phyloP scores from a whole-genome alignment of 2,329 filamentous ascomycete species.

The Trichoderma sp. region DNA sequence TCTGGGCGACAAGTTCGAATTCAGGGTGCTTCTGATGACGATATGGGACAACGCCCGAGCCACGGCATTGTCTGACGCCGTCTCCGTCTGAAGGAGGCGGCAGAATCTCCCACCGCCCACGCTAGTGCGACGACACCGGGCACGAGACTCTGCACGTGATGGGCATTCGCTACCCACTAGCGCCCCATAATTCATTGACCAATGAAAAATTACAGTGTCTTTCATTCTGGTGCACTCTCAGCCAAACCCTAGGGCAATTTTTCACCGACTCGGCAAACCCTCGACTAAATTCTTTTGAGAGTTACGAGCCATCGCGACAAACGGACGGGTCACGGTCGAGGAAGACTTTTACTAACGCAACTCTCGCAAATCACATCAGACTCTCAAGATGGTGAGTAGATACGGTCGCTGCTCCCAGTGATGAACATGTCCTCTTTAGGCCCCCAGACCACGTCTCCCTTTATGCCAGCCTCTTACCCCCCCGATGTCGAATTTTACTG shows the following conservation, averaged over 20 bases:
- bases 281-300: conserved; percentile 34
- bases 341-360: conserved; percentile 36
- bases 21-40: conserved; percentile 13
- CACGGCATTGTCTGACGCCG: conserved; percentile 4
- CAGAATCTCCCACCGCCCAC: conserved; percentile 31
- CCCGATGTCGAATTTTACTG: conserved; percentile 21
- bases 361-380: conserved; percentile 42
- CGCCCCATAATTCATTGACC: conserved; percentile 21
- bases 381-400: conserved; percentile 50
- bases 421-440: conserved; percentile 20
- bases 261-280: conserved; percentile 38
- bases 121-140: not conserved
- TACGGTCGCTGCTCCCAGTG: conserved; percentile 20
- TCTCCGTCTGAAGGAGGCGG: conserved; percentile 17
- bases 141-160: conserved; percentile 29
- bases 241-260: conserved; percentile 41
- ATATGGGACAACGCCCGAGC: conserved; percentile 7
- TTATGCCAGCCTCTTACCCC: conserved; percentile 8
- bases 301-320: conserved; percentile 35
- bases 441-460: conserved; percentile 14
- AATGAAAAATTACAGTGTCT: conserved; percentile 35
- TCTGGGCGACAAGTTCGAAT: not conserved
- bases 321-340: conserved; percentile 37
- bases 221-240: conserved; percentile 25
- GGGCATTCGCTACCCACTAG: not conserved